A percentile compares a stretch with the other conserved stretches of the same genome.
phyloP scores from a whole-genome alignment of 345 rosid species.

The Melaleuca alternifolia region DNA sequence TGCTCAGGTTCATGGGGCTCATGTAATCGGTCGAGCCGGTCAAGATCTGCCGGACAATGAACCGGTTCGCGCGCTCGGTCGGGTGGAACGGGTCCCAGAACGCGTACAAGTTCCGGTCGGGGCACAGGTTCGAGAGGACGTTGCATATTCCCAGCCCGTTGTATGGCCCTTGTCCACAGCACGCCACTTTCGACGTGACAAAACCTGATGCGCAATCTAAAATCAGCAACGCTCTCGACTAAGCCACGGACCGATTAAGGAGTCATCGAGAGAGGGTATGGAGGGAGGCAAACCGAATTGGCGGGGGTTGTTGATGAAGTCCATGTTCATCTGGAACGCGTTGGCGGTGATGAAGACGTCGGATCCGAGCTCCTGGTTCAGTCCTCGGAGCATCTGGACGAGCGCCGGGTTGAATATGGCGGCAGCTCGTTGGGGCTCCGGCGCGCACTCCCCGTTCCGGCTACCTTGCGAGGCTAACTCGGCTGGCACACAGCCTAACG shows the following conservation, averaged over 20 bases:
- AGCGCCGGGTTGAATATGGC: constrained; percentile 28
- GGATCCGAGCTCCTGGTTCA: constrained; percentile 27
- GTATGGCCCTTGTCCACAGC: constrained; percentile 44
- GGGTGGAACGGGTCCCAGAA: constrained; percentile 55
- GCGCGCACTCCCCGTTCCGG: constrained; percentile 25
- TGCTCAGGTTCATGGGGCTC: constrained; percentile 44
- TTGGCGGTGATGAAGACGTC: constrained; percentile 25
- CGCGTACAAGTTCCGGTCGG: constrained; percentile 24
- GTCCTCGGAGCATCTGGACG: constrained; percentile 13
- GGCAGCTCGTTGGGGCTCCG: constrained; percentile 27
- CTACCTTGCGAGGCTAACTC: constrained; percentile 32
- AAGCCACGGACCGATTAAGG: not conserved
- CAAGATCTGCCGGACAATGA: constrained; percentile 16
- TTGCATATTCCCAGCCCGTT: constrained; percentile 43
- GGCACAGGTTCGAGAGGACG: constrained; percentile 25
- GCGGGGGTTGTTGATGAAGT: constrained; percentile 28
- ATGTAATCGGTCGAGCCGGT: constrained; percentile 19
- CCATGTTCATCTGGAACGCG: constrained; percentile 21
- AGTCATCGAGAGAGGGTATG: not conserved
- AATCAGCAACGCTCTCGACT: not conserved
- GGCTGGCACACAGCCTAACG: constrained; percentile 40
- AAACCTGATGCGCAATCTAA: constrained; percentile 14
- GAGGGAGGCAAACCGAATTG: constrained; percentile 14
- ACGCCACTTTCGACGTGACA: constrained; percentile 35
- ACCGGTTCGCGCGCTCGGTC: constrained; percentile 21